Evolutionary conservation across 2,329 filamentous ascomycete species (phyloP), one percentile per base, ranked within the genome.

Genomic region (Didymella lethalis): DNA sequence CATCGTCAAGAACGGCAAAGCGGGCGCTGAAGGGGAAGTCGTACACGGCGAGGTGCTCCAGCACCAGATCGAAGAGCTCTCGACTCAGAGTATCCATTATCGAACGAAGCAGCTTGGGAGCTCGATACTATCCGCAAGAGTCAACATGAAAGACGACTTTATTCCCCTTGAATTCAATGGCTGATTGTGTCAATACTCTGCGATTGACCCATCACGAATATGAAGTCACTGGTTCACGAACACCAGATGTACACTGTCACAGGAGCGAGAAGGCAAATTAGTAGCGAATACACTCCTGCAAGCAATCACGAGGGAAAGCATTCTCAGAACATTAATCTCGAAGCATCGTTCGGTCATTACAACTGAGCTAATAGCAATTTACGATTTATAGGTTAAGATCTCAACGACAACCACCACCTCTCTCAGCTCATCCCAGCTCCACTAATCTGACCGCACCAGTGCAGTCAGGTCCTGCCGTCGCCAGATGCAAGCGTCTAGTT

Each of bases 1-100:
- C 25, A 8, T 20, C n/a, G 25, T 50, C 48, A 11, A 64, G 43
- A 6, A 41, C 53, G 20, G 52, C n/a, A 29, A 57, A 62, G 11
- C 59, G 62, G 28, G 61, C 53, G 12, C 48, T 55, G 3, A 36
- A 12, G n/a, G 49, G 47, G n/a, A 57, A 46, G 14, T 52, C 16
- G 23, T 58, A 45, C 11, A 18, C 47, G 4, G 41, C 36, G 18
- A 62, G 56, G 12, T 58, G 38, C 3, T 25, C 20, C 7, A 61
- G 12, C 11, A 61, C 40, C 2, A 31, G 18, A 25, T 65, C 57
- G 12, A 65, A 32, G 7, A 55, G 54, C 31, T 65, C 61, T 14
- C 14, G 53, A 34, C 58, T 53, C 14, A 65, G 8, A 14, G n/a
- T 43, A 16, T 60, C 20, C 63, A 64, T 64, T 16, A 2, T 49